phyloP scores from a whole-genome alignment of 2,329 filamentous ascomycete species.

The Alternaria longipes region DNA sequence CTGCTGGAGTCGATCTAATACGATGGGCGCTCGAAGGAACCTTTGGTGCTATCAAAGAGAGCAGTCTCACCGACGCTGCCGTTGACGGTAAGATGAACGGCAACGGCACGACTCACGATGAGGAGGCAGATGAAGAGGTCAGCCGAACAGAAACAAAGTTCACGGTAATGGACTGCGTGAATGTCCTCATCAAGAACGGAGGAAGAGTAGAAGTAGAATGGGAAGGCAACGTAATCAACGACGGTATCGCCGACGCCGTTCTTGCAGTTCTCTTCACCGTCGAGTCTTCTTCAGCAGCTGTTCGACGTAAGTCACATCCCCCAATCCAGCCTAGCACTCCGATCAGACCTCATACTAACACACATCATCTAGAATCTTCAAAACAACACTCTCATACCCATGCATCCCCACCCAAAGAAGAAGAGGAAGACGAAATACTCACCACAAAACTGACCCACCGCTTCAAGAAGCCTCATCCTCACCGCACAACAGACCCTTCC shows the following conservation, averaged over 20 bases:
- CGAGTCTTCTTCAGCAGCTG: conserved; percentile 92
- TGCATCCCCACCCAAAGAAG: conserved; percentile 10
- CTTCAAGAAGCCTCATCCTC: conserved; percentile 68
- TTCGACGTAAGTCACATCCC: conserved; percentile 73
- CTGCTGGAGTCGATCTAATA: conserved; percentile 89
- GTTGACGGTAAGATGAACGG: conserved; percentile 48
- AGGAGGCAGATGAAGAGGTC: conserved; percentile 73
- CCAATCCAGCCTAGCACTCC: conserved; percentile 13
- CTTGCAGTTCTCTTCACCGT: conserved; percentile 92
- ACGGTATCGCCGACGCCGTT: conserved; percentile 96
- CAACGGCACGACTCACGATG: conserved; percentile 52
- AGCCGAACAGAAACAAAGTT: conserved; percentile 63
- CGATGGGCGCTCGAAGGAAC: conserved; percentile 94
- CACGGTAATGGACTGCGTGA: conserved; percentile 88
- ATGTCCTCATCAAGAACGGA: conserved; percentile 77
- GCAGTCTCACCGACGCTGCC: conserved; percentile 39
- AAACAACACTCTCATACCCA: conserved; percentile 45
- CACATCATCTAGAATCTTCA: conserved; percentile 44
- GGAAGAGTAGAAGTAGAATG: conserved; percentile 92
- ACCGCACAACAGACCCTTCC: conserved; percentile 73
- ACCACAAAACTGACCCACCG: conserved; percentile 28
- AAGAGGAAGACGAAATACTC: conserved; percentile 17
- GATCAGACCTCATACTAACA: conserved; percentile 17
- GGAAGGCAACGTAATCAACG: conserved; percentile 98
- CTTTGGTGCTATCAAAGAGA: conserved; percentile 77